phyloP scores from a whole-genome alignment of 352 stramenopile species.

The Phytophthora niederhauseri region DNA sequence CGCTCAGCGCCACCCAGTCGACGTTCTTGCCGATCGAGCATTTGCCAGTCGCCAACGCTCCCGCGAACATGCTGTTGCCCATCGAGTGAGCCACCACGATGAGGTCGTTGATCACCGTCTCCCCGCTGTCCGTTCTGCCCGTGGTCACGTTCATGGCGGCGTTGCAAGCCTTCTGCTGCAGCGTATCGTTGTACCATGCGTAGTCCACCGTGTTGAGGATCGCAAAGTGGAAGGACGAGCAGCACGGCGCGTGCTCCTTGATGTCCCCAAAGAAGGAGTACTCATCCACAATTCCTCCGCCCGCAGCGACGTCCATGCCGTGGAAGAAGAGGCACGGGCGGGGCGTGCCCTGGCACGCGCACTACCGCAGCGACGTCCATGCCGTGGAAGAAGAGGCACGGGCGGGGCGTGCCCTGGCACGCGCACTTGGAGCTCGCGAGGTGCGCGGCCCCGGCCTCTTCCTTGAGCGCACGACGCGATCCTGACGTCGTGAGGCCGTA shows the following conservation, averaged over 20 bases:
- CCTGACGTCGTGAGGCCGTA: conserved; percentile 25
- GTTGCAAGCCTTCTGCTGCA: conserved; percentile 50
- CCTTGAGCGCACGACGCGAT: conserved; percentile 23
- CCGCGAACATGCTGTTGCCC: conserved; percentile 56
- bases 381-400: conserved; percentile 62
- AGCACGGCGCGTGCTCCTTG: conserved; percentile 57
- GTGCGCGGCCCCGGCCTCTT: conserved; percentile 22
- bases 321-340: conserved; percentile 62
- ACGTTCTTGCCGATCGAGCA: conserved; percentile 45
- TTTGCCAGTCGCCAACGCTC: conserved; percentile 47
- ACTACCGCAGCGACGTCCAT: conserved; percentile 56
- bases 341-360: conserved; percentile 38
- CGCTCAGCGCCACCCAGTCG: conserved; percentile 45
- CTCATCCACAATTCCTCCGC: conserved; percentile 37
- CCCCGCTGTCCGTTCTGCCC: conserved; percentile 15
- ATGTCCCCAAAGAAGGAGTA: conserved; percentile 55
- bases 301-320: conserved; percentile 43
- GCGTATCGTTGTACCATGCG: conserved; percentile 50
- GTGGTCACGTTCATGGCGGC: conserved; percentile 38
- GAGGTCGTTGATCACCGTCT: conserved; percentile 49
- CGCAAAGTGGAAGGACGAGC: conserved; percentile 49
- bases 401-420: conserved; percentile 42
- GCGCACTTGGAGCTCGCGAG: conserved; percentile 39
- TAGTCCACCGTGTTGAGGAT: conserved; percentile 55
- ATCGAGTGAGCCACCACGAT: conserved; percentile 67